These are phyloP conservation scores for Syncephalastrum contaminatum DNA, from an alignment of 371 early-diverging fungal species.

Conservation along the genomic window DNA sequence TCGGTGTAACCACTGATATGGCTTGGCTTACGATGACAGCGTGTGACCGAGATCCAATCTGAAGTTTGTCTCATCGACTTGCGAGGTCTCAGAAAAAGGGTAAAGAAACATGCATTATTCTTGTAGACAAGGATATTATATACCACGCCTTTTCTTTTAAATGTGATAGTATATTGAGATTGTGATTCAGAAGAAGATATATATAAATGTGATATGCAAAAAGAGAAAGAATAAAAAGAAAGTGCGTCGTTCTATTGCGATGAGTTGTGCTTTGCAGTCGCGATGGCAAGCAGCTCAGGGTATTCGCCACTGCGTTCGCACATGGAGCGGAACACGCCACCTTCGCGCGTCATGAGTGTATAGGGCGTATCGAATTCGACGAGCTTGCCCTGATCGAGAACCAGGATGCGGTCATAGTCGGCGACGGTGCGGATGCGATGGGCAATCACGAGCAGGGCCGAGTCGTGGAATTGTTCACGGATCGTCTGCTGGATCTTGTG, in stretches of 20 bases:
- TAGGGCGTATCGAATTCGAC: constrained; percentile 77
- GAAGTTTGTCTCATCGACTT: too few relatives aligned
- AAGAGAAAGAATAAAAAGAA: background rate
- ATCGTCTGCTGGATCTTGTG: constrained; percentile 81
- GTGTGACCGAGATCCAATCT: too few relatives aligned
- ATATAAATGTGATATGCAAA: background rate
- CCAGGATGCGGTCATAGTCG: constrained; percentile 86
- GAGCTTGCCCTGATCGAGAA: constrained; percentile 77
- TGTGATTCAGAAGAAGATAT: too few relatives aligned
- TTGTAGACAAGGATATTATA: too few relatives aligned
- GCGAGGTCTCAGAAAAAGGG: too few relatives aligned
- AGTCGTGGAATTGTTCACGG: constrained; percentile 62
- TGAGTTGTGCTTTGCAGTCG: constrained; percentile 23
- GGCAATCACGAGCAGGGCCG: constrained; percentile 75
- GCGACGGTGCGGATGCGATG: constrained; percentile 87
- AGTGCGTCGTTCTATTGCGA: background rate
- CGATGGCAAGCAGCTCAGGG: constrained; percentile 36
- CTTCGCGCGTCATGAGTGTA: constrained; percentile 52
- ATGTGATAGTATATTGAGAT: too few relatives aligned
- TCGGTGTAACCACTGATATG: too few relatives aligned
- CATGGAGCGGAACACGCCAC: constrained; percentile 62
- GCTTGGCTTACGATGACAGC: too few relatives aligned
- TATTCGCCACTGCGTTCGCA: constrained; percentile 70
- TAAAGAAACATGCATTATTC: too few relatives aligned
- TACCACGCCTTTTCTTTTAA: too few relatives aligned